Base-by-base conservation (phyloP, 345 rosid species). In the Salix koriyanagi region DNA sequence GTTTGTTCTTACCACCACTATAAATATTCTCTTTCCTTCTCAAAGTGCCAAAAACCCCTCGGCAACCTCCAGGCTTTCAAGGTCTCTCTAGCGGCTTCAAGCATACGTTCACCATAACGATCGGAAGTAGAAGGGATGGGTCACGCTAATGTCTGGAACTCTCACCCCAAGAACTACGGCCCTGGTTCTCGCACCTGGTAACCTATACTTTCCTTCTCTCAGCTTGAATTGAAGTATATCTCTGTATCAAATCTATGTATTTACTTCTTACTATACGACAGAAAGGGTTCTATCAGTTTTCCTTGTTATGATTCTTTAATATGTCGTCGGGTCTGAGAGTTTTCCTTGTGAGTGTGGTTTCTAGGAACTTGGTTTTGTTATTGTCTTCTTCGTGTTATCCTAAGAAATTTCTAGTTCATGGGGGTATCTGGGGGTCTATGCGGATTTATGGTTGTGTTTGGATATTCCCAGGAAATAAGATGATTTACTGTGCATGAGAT, bases 121-220 rank as follows among this genome's bases (percentile, higher is more conserved):
- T 23, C 28, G 4, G 28, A 8, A 10, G 1, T 12, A n/a, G 26
- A 23, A 58, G 23, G 64, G 64, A 87, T 88, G 88, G 90, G 90
- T 70, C 90, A 88, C 84, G 52, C 87, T 28, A 88, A 88, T 80
- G 79, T 88, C n/a, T 88, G 88, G 90, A 88, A 84, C 72, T 79
- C 87, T 58, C 90, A 88, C 81, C 90, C 90, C n/a, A 88, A 88
- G 75, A 85, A 56, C 67, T 85, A 84, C 80, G 90, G 90, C 7
- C 88, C 90, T 25, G 88, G 90, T 23, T 88, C 90, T 72, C 87
- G 90, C 21, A 67, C 88, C n/a, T 88, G 90, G 90, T 85, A 73
- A 48, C 23, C 25, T 3, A 54, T 42, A 9, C 72, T 42, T 4
- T 16, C 7, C 14, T 10, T 44, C 62, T 36, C 50, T 15, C 25